Evolutionary conservation across 2,329 filamentous ascomycete genomes (phyloP).

Genomic region (Cladosporium colombiae): DNA sequence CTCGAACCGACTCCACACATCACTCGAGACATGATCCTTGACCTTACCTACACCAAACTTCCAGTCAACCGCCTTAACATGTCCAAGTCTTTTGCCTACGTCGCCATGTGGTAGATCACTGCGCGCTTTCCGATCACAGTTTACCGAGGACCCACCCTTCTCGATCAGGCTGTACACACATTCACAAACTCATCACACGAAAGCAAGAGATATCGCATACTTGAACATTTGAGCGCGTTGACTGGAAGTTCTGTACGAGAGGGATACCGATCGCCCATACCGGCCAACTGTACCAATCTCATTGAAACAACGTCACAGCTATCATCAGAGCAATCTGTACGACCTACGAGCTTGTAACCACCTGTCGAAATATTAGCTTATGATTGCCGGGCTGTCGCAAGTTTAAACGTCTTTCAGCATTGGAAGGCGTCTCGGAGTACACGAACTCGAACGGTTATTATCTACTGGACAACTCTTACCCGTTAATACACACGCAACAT

Average conservation of each 20-base stretch:
- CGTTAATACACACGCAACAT: conserved; percentile 28
- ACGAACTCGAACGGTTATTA: conserved; percentile 27
- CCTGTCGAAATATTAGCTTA: conserved; percentile 22
- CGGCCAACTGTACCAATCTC: background rate
- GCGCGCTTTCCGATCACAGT: conserved; percentile 16
- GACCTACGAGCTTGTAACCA: conserved; percentile 14
- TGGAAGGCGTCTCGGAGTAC: conserved; percentile 33
- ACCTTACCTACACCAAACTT: conserved; percentile 11
- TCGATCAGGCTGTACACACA: conserved; percentile 17
- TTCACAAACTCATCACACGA: conserved; percentile 8
- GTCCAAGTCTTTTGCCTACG: conserved; percentile 17
- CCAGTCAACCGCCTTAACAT: conserved; percentile 17
- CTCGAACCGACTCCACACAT: background rate
- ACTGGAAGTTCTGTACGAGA: conserved; percentile 5
- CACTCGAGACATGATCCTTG: conserved; percentile 19
- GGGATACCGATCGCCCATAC: background rate
- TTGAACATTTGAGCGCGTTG: conserved; percentile 19
- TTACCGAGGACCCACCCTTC: conserved; percentile 7
- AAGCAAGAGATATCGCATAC: conserved; percentile 20
- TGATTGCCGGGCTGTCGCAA: conserved; percentile 20
- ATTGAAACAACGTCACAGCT: conserved; percentile 6
- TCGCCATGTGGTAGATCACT: conserved; percentile 12
- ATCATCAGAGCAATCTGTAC: conserved; percentile 12
- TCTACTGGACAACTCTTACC: conserved; percentile 33
- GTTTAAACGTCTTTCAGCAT: conserved; percentile 33